Conservation (phyloP, 371 early-diverging fungal species). For the Mortierella sp. region DNA sequence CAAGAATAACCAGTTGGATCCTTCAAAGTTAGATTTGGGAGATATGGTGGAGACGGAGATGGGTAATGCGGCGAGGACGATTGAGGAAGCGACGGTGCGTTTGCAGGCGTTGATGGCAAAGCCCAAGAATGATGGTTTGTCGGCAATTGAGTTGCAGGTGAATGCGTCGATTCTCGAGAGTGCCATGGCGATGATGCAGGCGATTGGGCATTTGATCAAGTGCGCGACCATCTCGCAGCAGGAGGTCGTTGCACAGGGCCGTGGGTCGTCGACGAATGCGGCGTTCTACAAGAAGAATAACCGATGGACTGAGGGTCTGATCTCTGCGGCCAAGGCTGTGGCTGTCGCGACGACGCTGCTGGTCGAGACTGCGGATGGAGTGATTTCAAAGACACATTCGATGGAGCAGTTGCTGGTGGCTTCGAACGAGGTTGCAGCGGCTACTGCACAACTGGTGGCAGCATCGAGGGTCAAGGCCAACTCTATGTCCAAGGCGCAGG, state of each 20-base stretch:
- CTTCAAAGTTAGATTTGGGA: conserved; percentile 79
- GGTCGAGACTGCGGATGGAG: conserved; percentile 97
- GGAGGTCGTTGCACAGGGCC: conserved; percentile 97
- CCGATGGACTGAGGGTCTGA: conserved; percentile 98
- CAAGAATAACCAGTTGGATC: conserved; percentile 64
- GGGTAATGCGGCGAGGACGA: conserved; percentile 91
- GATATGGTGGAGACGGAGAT: conserved; percentile 95
- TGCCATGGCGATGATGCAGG: conserved; percentile 93
- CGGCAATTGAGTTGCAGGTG: conserved; percentile 86
- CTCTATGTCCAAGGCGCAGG: conserved; percentile 93
- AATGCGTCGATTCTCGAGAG: conserved; percentile 92
- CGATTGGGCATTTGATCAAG: conserved; percentile 94
- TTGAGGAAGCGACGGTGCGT: conserved; percentile 91
- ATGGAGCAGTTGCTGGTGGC: conserved; percentile 96
- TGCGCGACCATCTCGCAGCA: conserved; percentile 96
- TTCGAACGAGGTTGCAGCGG: conserved; percentile 95
- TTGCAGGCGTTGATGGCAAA: conserved; percentile 84
- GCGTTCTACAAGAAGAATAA: conserved; percentile 99
- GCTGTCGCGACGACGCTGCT: conserved; percentile 92
- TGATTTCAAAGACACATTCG: conserved; percentile 91
- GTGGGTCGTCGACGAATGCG: conserved; percentile 84
- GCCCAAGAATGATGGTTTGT: conserved; percentile 81
- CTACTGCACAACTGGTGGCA: conserved; percentile 96
- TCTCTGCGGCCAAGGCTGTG: conserved; percentile 97
- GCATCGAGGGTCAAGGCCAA: conserved; percentile 96